Conservation (phyloP, 768 basidiomycete genomes). For the Hygrophorus russula region DNA sequence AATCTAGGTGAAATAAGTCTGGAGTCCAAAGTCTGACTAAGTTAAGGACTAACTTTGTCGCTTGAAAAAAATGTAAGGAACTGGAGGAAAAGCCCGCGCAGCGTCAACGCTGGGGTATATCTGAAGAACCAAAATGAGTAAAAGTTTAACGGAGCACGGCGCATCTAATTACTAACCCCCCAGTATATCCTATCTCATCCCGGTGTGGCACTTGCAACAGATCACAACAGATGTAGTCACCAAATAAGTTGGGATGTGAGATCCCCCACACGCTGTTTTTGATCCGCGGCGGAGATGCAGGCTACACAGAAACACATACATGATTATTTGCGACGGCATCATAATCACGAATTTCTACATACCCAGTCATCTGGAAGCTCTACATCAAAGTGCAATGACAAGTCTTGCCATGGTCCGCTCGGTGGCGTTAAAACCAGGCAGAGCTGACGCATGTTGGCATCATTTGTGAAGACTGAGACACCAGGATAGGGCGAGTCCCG, state of each 20-base stretch:
- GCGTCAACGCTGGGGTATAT: slow-evolving; percentile 32
- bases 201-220: slow-evolving; percentile 20
- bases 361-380: slow-evolving; percentile 18
- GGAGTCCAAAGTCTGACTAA: background rate
- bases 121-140: slow-evolving; percentile 10
- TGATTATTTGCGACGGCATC: background rate
- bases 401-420: slow-evolving; percentile 32
- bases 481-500: slow-evolving; percentile 31
- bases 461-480: slow-evolving; percentile 28
- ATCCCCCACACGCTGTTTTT: slow-evolving; percentile 23
- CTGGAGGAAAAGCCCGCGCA: slow-evolving; percentile 34
- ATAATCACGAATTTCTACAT: slow-evolving; percentile 20
- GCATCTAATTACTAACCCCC: slow-evolving; percentile 18
- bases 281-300: slow-evolving; percentile 23
- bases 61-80: slow-evolving; percentile 33
- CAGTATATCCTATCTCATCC: slow-evolving; percentile 21
- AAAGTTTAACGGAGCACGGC: background rate
- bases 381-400: slow-evolving; percentile 31
- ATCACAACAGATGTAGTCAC: slow-evolving; percentile 31
- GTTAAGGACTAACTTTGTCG: slow-evolving; percentile 15
- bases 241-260: slow-evolving; percentile 25
- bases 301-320: slow-evolving; percentile 16
- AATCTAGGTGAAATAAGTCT: slow-evolving; percentile 13
- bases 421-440: slow-evolving; percentile 34
- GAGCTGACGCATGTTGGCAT: slow-evolving; percentile 28